Conservation (phyloP, 192 early-diverging fungal genomes). For the Coemansia aciculifera region DNA sequence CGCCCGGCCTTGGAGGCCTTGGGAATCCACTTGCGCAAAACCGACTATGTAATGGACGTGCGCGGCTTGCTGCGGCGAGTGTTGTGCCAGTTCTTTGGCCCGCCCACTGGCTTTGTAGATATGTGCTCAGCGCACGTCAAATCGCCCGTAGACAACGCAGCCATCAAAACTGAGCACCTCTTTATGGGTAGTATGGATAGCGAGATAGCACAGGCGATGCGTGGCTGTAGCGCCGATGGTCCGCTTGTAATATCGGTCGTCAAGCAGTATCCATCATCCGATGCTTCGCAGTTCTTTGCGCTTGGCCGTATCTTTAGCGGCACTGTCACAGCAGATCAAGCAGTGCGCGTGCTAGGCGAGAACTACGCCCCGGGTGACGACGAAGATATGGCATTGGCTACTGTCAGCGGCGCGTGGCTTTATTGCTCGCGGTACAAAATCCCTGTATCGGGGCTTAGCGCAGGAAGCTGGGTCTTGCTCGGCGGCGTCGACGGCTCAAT, state of each 20-base stretch:
- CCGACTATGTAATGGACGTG: slow-evolving; percentile 77
- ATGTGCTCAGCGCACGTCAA: slow-evolving; percentile 80
- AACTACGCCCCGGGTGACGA: slow-evolving; percentile 88
- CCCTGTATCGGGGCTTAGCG: slow-evolving; percentile 72
- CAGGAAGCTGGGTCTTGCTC: slow-evolving; percentile 90
- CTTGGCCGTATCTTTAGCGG: slow-evolving; percentile 97
- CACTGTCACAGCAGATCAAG: slow-evolving; percentile 70
- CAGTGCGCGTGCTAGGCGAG: slow-evolving; percentile 90
- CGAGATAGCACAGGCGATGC: slow-evolving; percentile 68
- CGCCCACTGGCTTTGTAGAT: slow-evolving; percentile 83
- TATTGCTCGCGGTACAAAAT: slow-evolving; percentile 81
- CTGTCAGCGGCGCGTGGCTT: slow-evolving; percentile 73
- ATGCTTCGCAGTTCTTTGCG: slow-evolving; percentile 83
- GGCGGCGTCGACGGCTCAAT: slow-evolving; percentile 92
- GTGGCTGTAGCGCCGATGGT: slow-evolving; percentile 78
- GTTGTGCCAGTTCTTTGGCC: slow-evolving; percentile 88
- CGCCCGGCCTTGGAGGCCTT: slow-evolving; percentile 70
- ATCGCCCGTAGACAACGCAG: slow-evolving; percentile 79
- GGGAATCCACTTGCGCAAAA: slow-evolving; percentile 80
- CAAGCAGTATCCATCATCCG: slow-evolving; percentile 87
- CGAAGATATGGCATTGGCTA: slow-evolving; percentile 82
- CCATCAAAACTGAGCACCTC: slow-evolving; percentile 58
- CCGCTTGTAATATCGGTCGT: slow-evolving; percentile 91
- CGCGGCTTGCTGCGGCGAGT: slow-evolving; percentile 83
- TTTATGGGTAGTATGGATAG: slow-evolving; percentile 67